A percentile compares a stretch with the other conserved stretches of the same genome.
These are phyloP conservation scores for Fraxinus velutina DNA, from an alignment of 305 asterid genomes.

Conservation along the genomic window DNA sequence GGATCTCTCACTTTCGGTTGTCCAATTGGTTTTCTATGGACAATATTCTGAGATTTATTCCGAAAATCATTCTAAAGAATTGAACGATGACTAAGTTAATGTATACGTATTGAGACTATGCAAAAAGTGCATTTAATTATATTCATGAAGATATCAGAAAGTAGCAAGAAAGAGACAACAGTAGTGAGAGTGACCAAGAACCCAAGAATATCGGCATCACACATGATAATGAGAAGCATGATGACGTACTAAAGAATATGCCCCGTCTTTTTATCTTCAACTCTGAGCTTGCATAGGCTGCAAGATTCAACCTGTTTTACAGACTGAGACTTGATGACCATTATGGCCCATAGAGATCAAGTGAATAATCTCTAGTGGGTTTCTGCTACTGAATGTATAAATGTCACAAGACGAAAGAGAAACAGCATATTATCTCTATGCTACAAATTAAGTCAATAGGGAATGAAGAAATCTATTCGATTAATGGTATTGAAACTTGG, in stretches of 20 bases:
- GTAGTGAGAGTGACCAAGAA: not conserved
- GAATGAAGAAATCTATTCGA: not conserved
- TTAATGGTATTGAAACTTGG: not conserved
- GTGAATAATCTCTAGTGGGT: not conserved
- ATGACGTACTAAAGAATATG: not conserved
- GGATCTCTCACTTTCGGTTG: conserved; percentile 45
- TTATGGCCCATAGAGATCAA: not conserved
- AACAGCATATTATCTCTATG: not conserved
- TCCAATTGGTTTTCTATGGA: conserved; percentile 33
- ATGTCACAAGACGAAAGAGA: not conserved
- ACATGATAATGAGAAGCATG: not conserved
- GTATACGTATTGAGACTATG: not conserved
- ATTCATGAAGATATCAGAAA: not conserved
- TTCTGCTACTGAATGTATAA: not conserved
- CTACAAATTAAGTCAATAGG: not conserved
- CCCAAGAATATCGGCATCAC: not conserved
- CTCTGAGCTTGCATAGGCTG: not conserved
- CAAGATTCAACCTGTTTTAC: not conserved
- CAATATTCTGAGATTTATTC: conserved; percentile 51
- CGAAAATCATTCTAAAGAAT: conserved; percentile 29
- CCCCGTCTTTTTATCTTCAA: not conserved
- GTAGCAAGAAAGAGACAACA: not conserved
- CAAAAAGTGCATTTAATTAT: not conserved
- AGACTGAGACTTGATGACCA: not conserved
- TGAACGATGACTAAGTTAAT: not conserved